Base-by-base conservation (phyloP, 805 yeast species). In the Candida stauntonica region DNA sequence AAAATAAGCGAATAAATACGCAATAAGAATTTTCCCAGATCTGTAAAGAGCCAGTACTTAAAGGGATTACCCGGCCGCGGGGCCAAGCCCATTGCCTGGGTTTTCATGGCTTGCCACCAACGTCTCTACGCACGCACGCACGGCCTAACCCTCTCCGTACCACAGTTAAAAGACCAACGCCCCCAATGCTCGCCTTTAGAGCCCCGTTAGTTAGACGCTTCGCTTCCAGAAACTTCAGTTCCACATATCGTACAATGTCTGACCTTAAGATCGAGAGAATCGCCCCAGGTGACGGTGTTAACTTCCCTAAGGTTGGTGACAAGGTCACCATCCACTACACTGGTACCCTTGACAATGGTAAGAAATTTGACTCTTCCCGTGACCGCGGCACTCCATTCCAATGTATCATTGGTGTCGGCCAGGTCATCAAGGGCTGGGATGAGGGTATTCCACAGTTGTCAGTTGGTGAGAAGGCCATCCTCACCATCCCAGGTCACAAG, bases 341-440 rank as follows among this genome's bases (percentile, higher is more conserved):
- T 37, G 98, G 98, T 56, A 88, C 95, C 42, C 75, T 91, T 60
- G 95, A 86, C 66, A 85, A 86, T 66, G 98, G 98, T 57, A 87
- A 86, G 72, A 86, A 86, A 69, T 91, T 91, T 62, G 98, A 91
- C 66, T 86, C 96, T 38, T 88, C 97, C 40, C 76, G 88, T 55
- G 95, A 87, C 73, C 82, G 97, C 70, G 93, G 93, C 60, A 79
- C 83, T 65, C 96, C 98, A 51, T 91, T 91, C 81, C 91, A 86
- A 65, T 84, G 95, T 64, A 68, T 72, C 67, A 86, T 91, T 61
- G 97, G 98, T 64, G 95, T 86, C 51, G 96, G 97, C 50, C 95
- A 84, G 69, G 97, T 91, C 52, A 91, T 91, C 69, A 79, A 79
- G 61, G 98, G 97, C 51, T 91, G 97, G 97, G 97, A 89, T 60